Evolutionary conservation across 2,329 filamentous ascomycete genomes (phyloP).

Genomic region (Elsinoe necatrix): DNA sequence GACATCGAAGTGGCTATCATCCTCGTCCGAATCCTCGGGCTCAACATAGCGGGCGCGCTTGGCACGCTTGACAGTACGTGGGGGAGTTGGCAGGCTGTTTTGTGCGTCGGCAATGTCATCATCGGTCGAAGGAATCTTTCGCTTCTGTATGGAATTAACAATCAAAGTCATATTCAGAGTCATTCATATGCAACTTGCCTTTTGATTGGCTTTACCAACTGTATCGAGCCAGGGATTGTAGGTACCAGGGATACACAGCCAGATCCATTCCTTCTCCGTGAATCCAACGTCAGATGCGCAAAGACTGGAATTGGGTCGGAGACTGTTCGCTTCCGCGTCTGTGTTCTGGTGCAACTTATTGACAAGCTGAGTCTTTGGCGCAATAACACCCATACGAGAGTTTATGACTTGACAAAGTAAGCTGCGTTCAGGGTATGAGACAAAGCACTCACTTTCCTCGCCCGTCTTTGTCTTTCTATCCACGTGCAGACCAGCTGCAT

Average conservation of each 20-base stretch:
- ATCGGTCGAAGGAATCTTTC: not conserved
- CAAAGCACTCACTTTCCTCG: not conserved
- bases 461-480: not conserved
- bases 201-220: not conserved
- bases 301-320: not conserved
- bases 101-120: not conserved
- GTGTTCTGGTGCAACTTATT: not conserved
- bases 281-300: slow-evolving; percentile 3
- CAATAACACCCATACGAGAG: slow-evolving; percentile 3
- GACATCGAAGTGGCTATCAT: not conserved
- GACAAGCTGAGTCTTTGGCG: not conserved
- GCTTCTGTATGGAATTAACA: not conserved
- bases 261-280: slow-evolving; percentile 8
- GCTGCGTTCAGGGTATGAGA: not conserved
- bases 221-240: slow-evolving; percentile 5
- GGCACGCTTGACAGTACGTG: not conserved
- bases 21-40: not conserved
- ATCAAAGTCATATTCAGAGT: not conserved
- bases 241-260: slow-evolving; percentile 10
- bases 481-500: not conserved
- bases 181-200: not conserved
- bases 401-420: not conserved
- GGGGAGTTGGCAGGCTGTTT: not conserved
- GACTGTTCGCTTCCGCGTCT: not conserved
- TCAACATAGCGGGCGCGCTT: not conserved